Evolutionary conservation across 441 rosid genomes (phyloP), one percentile per base, ranked within the genome.

Genomic region (Pelargonium citronellum): DNA sequence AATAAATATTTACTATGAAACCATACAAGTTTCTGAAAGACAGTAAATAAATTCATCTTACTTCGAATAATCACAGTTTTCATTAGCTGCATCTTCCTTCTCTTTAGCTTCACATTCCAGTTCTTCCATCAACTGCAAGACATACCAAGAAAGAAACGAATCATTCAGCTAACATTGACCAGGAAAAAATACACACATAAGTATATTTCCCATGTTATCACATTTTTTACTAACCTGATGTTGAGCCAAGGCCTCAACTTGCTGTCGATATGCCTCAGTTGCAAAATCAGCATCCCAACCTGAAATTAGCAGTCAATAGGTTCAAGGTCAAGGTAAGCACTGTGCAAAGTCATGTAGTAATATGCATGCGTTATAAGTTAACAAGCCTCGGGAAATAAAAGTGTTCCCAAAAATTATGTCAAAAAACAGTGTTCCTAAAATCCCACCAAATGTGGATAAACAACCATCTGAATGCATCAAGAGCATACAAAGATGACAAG

Each of bases 231-330:
- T 67, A 10, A 96, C 99, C 89, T 93, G 98, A 82, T 96, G 89
- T 73, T 91, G 97, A 71, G 98, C 91, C 80, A 96, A 83, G 66
- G 84, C 84, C 81, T 93, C 95, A 79, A 96, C 99, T 83, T 96
- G 89, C 82, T 96, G 97, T 74, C 98, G 82, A 78, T 96, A 96
- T 7, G 96, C 98, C 89, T 93, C 96, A 7, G 99, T 96, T 20
- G 99, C 99, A 89, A 93, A 87, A 80, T 96, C 99, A 78, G 99
- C 92, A 87, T 96, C 98, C 99, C 99, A 96, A 47, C 87, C 99
- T 96, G 85, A 73, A 69, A 75, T 60, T 16, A 63, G 69, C 55
- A 49, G n/a, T 73, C 57, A 79, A 69, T 65, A 61, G 73, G 69
- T 76, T 83, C 65, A 73, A 51, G 55, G 30, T 41, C 66, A 74